Evolutionary conservation across 768 basidiomycete species (phyloP).

Genomic region (Psilocybe sp.): DNA sequence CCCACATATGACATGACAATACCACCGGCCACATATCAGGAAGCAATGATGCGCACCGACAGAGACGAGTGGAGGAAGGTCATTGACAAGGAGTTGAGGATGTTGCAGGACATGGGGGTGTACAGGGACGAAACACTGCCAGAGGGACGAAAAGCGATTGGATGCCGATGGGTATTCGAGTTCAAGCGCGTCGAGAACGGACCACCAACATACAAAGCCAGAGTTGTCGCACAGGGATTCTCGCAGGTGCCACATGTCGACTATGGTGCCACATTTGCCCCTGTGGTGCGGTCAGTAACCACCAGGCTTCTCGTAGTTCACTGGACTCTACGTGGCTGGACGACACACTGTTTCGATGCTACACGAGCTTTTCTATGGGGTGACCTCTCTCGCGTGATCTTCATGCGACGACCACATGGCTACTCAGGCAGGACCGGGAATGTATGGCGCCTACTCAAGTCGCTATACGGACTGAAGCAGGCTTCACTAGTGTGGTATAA

Average conservation of each 20-base stretch:
- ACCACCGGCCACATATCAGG: conserved; percentile 7
- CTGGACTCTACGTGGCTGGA: background rate
- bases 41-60: conserved; percentile 8
- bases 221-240: conserved; percentile 11
- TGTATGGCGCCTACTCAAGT: conserved; percentile 9
- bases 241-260: conserved; percentile 9
- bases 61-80: conserved; percentile 8
- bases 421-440: background rate
- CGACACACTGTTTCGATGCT: conserved; percentile 2
- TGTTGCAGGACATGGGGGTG: conserved; percentile 8
- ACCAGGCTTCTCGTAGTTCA: conserved; percentile 1
- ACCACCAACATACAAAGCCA: background rate
- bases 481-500: conserved; percentile 9
- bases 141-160: conserved; percentile 9
- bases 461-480: conserved; percentile 13
- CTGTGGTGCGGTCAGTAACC: conserved; percentile 5
- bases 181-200: conserved; percentile 3
- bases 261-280: conserved; percentile 7
- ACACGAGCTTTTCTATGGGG: conserved; percentile 5
- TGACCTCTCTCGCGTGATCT: conserved; percentile 1
- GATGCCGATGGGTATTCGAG: conserved; percentile 9
- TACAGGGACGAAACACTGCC: conserved; percentile 7
- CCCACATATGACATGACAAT: conserved; percentile 6
- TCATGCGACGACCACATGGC: background rate
- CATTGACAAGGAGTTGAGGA: conserved; percentile 9